These are phyloP conservation scores for Acacia acuminata DNA, from an alignment of 306 rosid species.

Conservation along the genomic window DNA sequence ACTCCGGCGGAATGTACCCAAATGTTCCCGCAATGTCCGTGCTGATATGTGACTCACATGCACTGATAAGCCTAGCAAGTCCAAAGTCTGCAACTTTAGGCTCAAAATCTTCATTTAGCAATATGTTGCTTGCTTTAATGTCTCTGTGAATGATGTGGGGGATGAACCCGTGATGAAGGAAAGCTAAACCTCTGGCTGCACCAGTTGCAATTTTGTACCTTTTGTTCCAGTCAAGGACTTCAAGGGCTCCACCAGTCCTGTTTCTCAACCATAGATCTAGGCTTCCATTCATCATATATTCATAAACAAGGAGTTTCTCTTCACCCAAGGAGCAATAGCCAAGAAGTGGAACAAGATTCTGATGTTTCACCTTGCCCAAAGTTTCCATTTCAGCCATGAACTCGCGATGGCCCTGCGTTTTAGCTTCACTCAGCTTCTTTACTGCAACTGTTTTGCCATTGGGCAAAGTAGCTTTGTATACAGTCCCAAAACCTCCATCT, in stretches of 20 bases:
- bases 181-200: slow-evolving; percentile 81
- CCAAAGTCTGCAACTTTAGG: slow-evolving; percentile 96
- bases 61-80: slow-evolving; percentile 88
- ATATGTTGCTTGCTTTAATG: slow-evolving; percentile 89
- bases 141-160: slow-evolving; percentile 98
- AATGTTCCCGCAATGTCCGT: slow-evolving; percentile 98
- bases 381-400: slow-evolving; percentile 99
- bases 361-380: slow-evolving; percentile 93
- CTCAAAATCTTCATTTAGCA: slow-evolving; percentile 82
- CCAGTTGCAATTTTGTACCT: slow-evolving; percentile 77
- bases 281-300: slow-evolving; percentile 95
- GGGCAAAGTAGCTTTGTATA: slow-evolving; percentile 86
- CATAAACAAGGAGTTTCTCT: slow-evolving; percentile 94
- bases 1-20: slow-evolving; percentile 98
- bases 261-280: slow-evolving; percentile 94
- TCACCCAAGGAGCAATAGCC: slow-evolving; percentile 94
- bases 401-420: slow-evolving; percentile 93
- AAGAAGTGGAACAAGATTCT: slow-evolving; percentile 79
- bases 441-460: slow-evolving; percentile 82
- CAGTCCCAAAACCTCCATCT: slow-evolving; percentile 98
- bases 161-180: slow-evolving; percentile 89
- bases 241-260: slow-evolving; percentile 71
- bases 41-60: slow-evolving; percentile 90
- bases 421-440: slow-evolving; percentile 91
- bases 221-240: slow-evolving; percentile 81